These are phyloP conservation scores for Dioscorea zingiberensis DNA, from an alignment of 106 monocot genomes.

Conservation along the genomic window DNA sequence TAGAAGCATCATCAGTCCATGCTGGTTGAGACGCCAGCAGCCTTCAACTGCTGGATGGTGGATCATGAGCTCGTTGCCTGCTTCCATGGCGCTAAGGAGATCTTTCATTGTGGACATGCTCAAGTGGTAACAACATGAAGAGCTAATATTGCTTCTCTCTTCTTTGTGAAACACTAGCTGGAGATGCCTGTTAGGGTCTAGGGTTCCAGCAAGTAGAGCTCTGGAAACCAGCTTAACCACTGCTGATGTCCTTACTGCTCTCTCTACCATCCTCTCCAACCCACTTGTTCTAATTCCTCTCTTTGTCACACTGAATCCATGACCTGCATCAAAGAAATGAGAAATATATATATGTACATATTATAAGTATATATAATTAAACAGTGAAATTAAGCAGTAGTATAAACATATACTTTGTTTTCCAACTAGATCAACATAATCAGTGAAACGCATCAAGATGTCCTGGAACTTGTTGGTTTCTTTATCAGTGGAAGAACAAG, in stretches of 20 bases:
- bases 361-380: too few relatives aligned
- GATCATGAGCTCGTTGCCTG: background rate
- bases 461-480: slow-evolving; percentile 13
- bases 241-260: slow-evolving; percentile 45
- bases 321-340: too few relatives aligned
- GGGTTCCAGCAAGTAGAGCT: slow-evolving; percentile 40
- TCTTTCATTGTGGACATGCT: slow-evolving; percentile 8
- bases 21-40: slow-evolving; percentile 8
- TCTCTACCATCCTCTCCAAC: slow-evolving; percentile 10
- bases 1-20: slow-evolving; percentile 7
- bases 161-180: background rate
- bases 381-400: too few relatives aligned
- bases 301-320: too few relatives aligned
- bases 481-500: background rate
- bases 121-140: too few relatives aligned
- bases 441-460: slow-evolving; percentile 30
- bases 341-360: too few relatives aligned
- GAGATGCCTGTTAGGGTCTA: slow-evolving; percentile 29
- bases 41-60: background rate
- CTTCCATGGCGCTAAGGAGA: slow-evolving; percentile 19
- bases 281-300: too few relatives aligned
- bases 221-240: slow-evolving; percentile 33
- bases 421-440: slow-evolving; percentile 23
- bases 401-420: too few relatives aligned
- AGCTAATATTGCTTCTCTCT: too few relatives aligned